These are phyloP conservation scores for Claviceps purpurea DNA, from an alignment of 2,329 filamentous ascomycete species.

Conservation along the genomic window DNA sequence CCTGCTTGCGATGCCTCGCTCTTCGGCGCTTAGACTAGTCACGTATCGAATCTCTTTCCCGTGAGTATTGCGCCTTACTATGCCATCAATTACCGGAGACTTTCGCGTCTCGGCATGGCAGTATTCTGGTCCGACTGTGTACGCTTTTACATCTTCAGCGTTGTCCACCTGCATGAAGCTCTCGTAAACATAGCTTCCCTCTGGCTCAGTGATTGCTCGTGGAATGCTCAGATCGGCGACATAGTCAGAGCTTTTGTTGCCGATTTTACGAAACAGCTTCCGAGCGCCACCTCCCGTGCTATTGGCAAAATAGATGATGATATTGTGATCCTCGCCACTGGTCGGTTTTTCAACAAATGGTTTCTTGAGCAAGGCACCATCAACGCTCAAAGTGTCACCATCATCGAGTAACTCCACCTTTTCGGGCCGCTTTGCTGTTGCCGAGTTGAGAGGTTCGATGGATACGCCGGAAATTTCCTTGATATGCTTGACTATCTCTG, in stretches of 20 bases:
- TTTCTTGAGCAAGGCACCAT: conserved; percentile 70
- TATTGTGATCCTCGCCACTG: conserved; percentile 98
- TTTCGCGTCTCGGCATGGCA: conserved; percentile 97
- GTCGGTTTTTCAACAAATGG: conserved; percentile 97
- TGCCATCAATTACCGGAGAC: conserved; percentile 89
- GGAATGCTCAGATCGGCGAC: conserved; percentile 65
- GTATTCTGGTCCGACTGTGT: conserved; percentile 84
- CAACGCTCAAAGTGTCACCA: conserved; percentile 75
- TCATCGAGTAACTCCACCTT: conserved; percentile 81
- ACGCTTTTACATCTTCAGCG: conserved; percentile 95
- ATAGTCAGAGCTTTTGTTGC: conserved; percentile 97
- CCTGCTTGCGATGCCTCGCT: conserved; percentile 74
- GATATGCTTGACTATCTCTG: conserved; percentile 69
- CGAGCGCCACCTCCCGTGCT: conserved; percentile 79
- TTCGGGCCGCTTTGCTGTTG: conserved; percentile 46
- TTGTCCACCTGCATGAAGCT: conserved; percentile 96
- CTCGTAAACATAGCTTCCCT: conserved; percentile 87
- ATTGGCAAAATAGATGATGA: conserved; percentile 91
- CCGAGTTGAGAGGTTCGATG: conserved; percentile 57
- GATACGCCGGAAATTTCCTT: conserved; percentile 67
- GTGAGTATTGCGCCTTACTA: conserved; percentile 91
- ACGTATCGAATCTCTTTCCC: conserved; percentile 96
- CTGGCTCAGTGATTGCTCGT: conserved; percentile 65
- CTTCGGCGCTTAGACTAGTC: conserved; percentile 66
- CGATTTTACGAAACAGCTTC: conserved; percentile 89